Conservation (phyloP, 352 stramenopile genomes). For the Pythium diclinum region DNA sequence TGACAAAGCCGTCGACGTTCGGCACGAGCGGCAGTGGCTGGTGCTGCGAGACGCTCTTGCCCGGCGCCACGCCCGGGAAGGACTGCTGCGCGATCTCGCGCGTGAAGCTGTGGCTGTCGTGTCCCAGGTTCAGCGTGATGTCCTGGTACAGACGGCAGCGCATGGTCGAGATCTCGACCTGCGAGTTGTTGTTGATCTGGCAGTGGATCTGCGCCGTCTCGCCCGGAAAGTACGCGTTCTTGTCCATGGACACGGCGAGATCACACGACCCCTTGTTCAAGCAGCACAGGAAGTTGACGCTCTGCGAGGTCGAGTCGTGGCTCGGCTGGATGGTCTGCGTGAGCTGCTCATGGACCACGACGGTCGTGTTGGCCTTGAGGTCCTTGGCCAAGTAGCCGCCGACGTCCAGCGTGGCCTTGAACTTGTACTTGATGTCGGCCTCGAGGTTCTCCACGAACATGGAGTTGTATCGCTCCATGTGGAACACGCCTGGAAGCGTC, state of each 20-base stretch:
- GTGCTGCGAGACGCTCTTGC: slow-evolving; percentile 38
- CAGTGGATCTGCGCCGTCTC: slow-evolving; percentile 61
- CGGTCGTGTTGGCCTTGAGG: slow-evolving; percentile 51
- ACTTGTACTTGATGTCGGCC: slow-evolving; percentile 75
- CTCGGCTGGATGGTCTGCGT: slow-evolving; percentile 39
- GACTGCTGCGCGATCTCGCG: slow-evolving; percentile 35
- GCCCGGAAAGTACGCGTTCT: slow-evolving; percentile 61
- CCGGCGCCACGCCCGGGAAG: slow-evolving; percentile 48
- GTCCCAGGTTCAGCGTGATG: slow-evolving; percentile 34
- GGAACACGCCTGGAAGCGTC: slow-evolving; percentile 51
- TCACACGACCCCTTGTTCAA: slow-evolving; percentile 52
- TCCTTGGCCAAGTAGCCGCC: slow-evolving; percentile 56
- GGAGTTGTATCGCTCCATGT: slow-evolving; percentile 44
- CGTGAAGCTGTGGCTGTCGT: slow-evolving; percentile 38
- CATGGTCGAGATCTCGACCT: slow-evolving; percentile 57
- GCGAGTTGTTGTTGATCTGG: slow-evolving; percentile 57
- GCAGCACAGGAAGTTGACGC: slow-evolving; percentile 60
- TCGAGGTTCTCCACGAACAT: slow-evolving; percentile 41
- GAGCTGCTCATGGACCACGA: slow-evolving; percentile 62
- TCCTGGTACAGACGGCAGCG: slow-evolving; percentile 55
- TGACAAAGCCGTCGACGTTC: slow-evolving; percentile 31
- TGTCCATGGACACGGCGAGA: slow-evolving; percentile 67
- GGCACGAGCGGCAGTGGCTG: slow-evolving; percentile 45
- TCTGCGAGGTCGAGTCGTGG: slow-evolving; percentile 53
- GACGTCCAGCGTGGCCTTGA: slow-evolving; percentile 69